Evolutionary conservation across 2,329 filamentous ascomycete species (phyloP), one percentile per base, ranked within the genome.

Genomic region (Aspergillus candidus): DNA sequence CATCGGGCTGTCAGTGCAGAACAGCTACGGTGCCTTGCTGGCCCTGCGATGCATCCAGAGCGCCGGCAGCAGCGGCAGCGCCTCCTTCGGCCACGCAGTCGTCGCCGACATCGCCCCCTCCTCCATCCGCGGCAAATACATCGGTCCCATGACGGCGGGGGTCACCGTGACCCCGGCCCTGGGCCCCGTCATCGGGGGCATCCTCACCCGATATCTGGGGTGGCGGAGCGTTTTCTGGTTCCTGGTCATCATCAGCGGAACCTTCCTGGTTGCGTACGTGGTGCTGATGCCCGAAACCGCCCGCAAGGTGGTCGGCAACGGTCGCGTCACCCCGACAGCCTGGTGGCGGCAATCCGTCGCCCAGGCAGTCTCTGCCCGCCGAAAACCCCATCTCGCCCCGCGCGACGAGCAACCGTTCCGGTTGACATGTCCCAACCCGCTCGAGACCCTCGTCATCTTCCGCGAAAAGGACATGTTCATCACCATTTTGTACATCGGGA

Each of bases 1-100:
- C 40, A 60, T 77, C 10, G 68, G 60, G 0, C 61, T 77, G 6
- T 72, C 63, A 3, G 22, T 27, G 22, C 22, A 27, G 22, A 27
- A 27, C 22, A 73, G 67, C 34, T 75, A 73, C 44, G 57, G 60
- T 0, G 54, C 67, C 1, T 58, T 77, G 30, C 56, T 78, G 44
- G 53, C 70, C 3, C 67, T 77, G 17, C 62, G 75, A 35, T 70
- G 63, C 1, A 37, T 77, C 6, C 75, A 78, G 56, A 69, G 71
- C 8, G 68, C 68, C 1, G 74, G 73, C 3, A 73, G 71, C 48
- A 68, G 72, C 2, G 71, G 71, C 1, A 74, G 70, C 1, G 70
- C 74, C 3, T 71, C 71, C 34, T 69, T 76, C 33, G 72, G 72
- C 65, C 32, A 38, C 22, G 68, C 65, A 11, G 68, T 72, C 0